These are phyloP conservation scores for Hypocrella siamensis DNA, from an alignment of 2,329 filamentous ascomycete species.

Conservation along the genomic window DNA sequence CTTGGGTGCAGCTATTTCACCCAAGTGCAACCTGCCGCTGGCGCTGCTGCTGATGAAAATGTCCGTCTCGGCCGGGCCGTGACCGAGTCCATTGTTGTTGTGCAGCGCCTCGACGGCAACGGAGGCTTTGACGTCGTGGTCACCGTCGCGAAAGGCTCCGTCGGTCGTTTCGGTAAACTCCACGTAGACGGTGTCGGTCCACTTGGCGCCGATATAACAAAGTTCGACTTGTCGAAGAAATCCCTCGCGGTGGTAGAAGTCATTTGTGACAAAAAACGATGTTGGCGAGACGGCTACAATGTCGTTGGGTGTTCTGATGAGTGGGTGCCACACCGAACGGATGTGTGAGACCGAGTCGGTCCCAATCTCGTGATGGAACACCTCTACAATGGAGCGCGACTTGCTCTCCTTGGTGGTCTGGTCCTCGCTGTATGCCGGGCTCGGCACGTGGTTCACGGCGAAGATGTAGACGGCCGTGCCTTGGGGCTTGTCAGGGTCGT, in stretches of 20 bases:
- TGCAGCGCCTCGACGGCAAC: constrained; percentile 28
- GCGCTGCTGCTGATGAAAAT: constrained; percentile 25
- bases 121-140: constrained; percentile 21
- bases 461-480: constrained; percentile 38
- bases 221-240: constrained; percentile 30
- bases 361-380: constrained; percentile 37
- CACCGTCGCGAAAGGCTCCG: constrained; percentile 9
- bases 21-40: constrained; percentile 31
- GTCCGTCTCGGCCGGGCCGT: constrained; percentile 24
- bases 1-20: constrained; percentile 8
- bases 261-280: constrained; percentile 44
- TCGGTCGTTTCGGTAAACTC: constrained; percentile 14
- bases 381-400: constrained; percentile 36
- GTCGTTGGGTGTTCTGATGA: constrained; percentile 44
- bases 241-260: constrained; percentile 37
- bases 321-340: constrained; percentile 34
- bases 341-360: constrained; percentile 26
- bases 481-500: constrained; percentile 21
- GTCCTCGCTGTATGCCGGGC: constrained; percentile 20
- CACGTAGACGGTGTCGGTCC: constrained; percentile 33
- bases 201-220: constrained; percentile 21
- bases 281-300: constrained; percentile 28
- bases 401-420: constrained; percentile 14
- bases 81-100: constrained; percentile 41
- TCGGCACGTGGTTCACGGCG: constrained; percentile 42